Evolutionary conservation across 176 grass and related monocot genomes (phyloP).

Genomic region (Cocos nucifera): DNA sequence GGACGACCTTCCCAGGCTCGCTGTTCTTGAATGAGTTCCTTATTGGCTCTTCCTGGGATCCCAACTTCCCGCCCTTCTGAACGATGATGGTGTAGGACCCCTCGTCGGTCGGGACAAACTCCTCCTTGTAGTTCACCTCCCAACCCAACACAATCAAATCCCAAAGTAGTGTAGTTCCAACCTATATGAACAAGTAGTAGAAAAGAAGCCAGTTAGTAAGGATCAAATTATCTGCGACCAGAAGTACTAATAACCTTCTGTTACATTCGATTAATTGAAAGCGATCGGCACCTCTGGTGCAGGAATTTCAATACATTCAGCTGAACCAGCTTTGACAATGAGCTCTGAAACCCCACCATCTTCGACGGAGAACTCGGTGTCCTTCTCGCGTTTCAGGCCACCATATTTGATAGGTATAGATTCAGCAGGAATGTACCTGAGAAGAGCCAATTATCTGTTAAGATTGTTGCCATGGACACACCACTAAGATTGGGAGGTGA

Average conservation of each 20-base stretch:
- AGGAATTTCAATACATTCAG: constrained; percentile 59
- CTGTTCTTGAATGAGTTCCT: constrained; percentile 70
- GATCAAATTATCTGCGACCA: too few species aligned
- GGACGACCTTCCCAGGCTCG: constrained; percentile 67
- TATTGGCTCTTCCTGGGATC: constrained; percentile 37
- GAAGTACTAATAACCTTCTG: too few species aligned
- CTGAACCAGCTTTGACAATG: constrained; percentile 43
- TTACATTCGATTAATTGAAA: neutral
- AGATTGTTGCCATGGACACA: too few species aligned
- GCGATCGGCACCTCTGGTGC: constrained; percentile 35
- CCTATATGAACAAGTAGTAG: constrained; percentile 24
- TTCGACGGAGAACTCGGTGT: constrained; percentile 43
- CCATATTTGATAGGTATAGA: constrained; percentile 77
- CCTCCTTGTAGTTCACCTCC: constrained; percentile 98
- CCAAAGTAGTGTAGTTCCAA: constrained; percentile 52
- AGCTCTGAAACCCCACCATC: constrained; percentile 44
- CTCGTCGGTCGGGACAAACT: constrained; percentile 77
- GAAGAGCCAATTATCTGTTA: neutral
- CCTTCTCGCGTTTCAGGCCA: constrained; percentile 62
- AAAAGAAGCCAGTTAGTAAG: too few species aligned
- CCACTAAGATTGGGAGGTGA: neutral
- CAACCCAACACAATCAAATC: constrained; percentile 78
- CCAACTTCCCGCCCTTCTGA: constrained; percentile 74
- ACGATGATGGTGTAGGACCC: constrained; percentile 80
- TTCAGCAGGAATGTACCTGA: constrained; percentile 74